Conservation (phyloP, 495 filamentous ascomycete genomes). For the Mycothermus thermophilus region DNA sequence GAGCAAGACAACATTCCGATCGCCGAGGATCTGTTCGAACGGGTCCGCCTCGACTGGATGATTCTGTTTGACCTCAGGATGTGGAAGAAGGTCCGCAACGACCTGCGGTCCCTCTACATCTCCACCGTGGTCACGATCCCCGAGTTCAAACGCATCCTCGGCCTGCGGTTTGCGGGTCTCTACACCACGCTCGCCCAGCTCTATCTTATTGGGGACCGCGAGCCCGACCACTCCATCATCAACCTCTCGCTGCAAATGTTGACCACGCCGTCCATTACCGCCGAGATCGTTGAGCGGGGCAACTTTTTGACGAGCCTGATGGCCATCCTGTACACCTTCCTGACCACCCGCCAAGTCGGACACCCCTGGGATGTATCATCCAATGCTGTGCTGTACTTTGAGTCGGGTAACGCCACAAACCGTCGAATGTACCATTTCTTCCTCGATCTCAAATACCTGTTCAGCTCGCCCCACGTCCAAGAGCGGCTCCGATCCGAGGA, state of each 20-base stretch:
- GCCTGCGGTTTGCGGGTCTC: conserved; percentile 78
- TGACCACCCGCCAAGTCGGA: conserved; percentile 88
- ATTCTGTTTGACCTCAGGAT: conserved; percentile 91
- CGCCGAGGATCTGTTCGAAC: conserved; percentile 73
- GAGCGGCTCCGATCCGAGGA: conserved; percentile 66
- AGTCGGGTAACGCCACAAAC: conserved; percentile 85
- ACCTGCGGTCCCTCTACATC: conserved; percentile 88
- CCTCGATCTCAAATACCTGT: conserved; percentile 77
- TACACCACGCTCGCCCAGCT: conserved; percentile 89
- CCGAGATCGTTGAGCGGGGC: conserved; percentile 85
- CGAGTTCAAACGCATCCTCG: conserved; percentile 90
- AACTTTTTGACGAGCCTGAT: conserved; percentile 93
- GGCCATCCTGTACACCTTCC: conserved; percentile 92
- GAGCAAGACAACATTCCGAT: conserved; percentile 44
- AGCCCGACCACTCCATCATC: conserved; percentile 97
- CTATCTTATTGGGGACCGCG: conserved; percentile 89
- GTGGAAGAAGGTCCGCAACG: conserved; percentile 89
- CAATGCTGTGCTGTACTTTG: conserved; percentile 75
- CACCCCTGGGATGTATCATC: conserved; percentile 78
- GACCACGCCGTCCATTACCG: conserved; percentile 88
- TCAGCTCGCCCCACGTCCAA: conserved; percentile 75
- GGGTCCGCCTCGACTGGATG: conserved; percentile 86
- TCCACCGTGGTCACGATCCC: conserved; percentile 90
- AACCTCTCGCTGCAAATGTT: conserved; percentile 93
- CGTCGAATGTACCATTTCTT: conserved; percentile 95